Percentiles rank a stretch among this genome's conserved stretches.
Evolutionary conservation across 2,329 filamentous ascomycete genomes (phyloP).

Genomic region (Penicillium sp.): DNA sequence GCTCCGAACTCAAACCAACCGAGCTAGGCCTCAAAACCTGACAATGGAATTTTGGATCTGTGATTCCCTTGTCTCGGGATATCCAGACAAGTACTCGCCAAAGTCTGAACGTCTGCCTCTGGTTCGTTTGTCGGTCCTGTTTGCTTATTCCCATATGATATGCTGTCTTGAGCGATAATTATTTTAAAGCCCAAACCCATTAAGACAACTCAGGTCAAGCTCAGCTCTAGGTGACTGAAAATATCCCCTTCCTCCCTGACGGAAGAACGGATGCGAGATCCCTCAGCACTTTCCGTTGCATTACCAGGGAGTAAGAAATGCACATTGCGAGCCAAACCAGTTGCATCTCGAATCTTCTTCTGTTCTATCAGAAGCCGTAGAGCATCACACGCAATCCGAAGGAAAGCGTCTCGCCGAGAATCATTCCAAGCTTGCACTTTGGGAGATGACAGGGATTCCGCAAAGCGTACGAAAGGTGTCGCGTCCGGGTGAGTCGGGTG

Average conservation of each 20-base stretch:
- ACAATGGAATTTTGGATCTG: background rate
- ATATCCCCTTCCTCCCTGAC: constrained; percentile 26
- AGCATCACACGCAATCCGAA: constrained; percentile 38
- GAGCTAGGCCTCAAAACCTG: background rate
- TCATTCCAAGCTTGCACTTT: constrained; percentile 21
- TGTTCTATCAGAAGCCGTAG: constrained; percentile 40
- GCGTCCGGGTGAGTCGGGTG: constrained; percentile 40
- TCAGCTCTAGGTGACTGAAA: constrained; percentile 12
- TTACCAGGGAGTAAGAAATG: constrained; percentile 32
- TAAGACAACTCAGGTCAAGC: background rate
- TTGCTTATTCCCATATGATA: background rate
- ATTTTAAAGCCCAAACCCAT: background rate
- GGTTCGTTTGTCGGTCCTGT: background rate
- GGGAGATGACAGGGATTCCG: constrained; percentile 22
- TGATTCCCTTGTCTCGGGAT: background rate
- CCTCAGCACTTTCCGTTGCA: constrained; percentile 10
- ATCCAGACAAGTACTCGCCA: background rate
- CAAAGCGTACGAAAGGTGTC: constrained; percentile 30
- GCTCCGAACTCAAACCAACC: background rate
- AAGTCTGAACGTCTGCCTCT: background rate
- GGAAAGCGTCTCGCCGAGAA: constrained; percentile 28
- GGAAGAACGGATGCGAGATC: constrained; percentile 10
- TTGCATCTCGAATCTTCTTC: constrained; percentile 30
- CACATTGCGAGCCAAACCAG: constrained; percentile 31
- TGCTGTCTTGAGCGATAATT: background rate